Conservation (phyloP, 306 rosid genomes). For the Neltuma alba region DNA sequence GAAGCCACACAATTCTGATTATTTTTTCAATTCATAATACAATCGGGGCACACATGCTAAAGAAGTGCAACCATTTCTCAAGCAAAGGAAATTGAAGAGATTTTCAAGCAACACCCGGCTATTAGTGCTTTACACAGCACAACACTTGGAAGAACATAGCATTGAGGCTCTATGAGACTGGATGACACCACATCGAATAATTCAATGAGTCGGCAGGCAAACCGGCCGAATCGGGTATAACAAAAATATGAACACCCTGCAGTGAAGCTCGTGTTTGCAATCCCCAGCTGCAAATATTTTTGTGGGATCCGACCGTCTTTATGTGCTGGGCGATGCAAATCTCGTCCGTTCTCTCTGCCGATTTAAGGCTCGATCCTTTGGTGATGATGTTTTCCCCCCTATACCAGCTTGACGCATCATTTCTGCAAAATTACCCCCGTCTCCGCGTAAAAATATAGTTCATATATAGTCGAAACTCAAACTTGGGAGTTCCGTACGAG, state of each 20-base stretch:
- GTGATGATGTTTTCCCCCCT: conserved; percentile 88
- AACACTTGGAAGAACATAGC: conserved; percentile 27
- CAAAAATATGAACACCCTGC: conserved; percentile 46
- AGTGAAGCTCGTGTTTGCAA: conserved; percentile 36
- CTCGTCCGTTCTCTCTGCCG: conserved; percentile 83
- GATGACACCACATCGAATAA: not conserved
- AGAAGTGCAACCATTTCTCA: conserved; percentile 41
- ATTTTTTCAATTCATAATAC: conserved; percentile 59
- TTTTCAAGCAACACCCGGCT: conserved; percentile 33
- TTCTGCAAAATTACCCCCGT: conserved; percentile 58
- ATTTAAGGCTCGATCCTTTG: conserved; percentile 76
- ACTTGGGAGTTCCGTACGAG: not conserved
- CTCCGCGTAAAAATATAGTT: not conserved
- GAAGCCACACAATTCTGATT: conserved; percentile 45
- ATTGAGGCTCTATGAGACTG: conserved; percentile 11
- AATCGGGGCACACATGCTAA: conserved; percentile 45
- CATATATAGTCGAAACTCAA: not conserved
- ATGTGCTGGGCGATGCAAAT: conserved; percentile 89
- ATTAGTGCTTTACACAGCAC: conserved; percentile 48
- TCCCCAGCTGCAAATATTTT: conserved; percentile 24
- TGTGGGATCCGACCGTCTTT: conserved; percentile 29
- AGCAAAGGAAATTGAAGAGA: conserved; percentile 26
- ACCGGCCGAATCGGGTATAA: conserved; percentile 33
- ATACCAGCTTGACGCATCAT: conserved; percentile 91
- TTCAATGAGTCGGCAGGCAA: not conserved